Percentiles rank a stretch among this genome's conserved stretches.
These are phyloP conservation scores for Tuctoria greenei DNA, from an alignment of 176 grass and related monocot genomes.

Conservation along the genomic window DNA sequence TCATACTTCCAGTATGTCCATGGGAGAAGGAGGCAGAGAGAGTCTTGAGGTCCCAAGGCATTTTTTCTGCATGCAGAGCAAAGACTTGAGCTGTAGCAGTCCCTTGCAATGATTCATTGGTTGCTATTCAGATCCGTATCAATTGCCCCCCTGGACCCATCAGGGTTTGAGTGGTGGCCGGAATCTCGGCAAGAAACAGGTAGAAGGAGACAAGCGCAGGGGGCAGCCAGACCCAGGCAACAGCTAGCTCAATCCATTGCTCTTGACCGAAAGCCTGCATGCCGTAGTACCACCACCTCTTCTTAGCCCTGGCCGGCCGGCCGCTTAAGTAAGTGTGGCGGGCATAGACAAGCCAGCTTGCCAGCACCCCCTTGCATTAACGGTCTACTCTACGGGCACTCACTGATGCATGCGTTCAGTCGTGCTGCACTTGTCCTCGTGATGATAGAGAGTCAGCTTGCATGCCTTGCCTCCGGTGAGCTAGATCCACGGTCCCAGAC, in stretches of 20 bases:
- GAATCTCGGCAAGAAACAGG: slow-evolving; percentile 56
- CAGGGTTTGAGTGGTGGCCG: slow-evolving; percentile 23
- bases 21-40: no score
- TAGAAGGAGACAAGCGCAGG: slow-evolving; percentile 37
- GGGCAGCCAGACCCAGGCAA: neutral
- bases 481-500: neutral
- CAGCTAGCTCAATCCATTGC: no score
- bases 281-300: neutral
- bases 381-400: neutral
- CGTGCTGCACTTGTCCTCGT: slow-evolving; percentile 5
- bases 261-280: neutral
- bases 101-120: slow-evolving; percentile 32
- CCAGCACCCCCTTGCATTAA: slow-evolving; percentile 20
- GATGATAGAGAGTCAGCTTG: neutral
- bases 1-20: no score
- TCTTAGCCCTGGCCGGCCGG: neutral
- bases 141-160: slow-evolving; percentile 51
- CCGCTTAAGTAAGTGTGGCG: slow-evolving; percentile 42
- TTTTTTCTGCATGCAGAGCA: slow-evolving; percentile 14
- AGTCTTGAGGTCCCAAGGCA: neutral
- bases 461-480: neutral
- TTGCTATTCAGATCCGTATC: slow-evolving; percentile 46
- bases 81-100: neutral
- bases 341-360: slow-evolving; percentile 48
- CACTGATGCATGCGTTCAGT: slow-evolving; percentile 14